A percentile compares a stretch with the other conserved stretches of the same genome.
These are phyloP conservation scores for Eragrostis tef DNA, from an alignment of 202 grass and related monocot genomes.

Conservation along the genomic window DNA sequence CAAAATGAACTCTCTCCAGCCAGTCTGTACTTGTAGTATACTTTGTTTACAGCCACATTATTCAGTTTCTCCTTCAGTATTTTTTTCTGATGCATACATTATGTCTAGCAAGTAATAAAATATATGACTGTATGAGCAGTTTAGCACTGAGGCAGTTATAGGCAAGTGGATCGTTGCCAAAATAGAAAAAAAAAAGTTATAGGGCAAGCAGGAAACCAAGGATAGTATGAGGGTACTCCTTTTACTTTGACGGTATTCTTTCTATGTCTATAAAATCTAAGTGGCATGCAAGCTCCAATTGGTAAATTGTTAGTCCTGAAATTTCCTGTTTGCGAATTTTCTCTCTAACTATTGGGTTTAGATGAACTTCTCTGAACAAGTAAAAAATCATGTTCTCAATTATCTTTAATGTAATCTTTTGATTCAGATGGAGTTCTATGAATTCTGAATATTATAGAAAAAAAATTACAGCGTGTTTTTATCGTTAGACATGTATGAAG, in stretches of 20 bases:
- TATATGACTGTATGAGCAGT: background rate
- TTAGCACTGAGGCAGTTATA: background rate
- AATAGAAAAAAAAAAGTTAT: no score
- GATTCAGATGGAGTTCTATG: background rate
- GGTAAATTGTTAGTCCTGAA: background rate
- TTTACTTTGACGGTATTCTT: background rate
- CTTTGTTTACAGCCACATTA: conserved; percentile 1
- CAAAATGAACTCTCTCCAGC: conserved; percentile 12
- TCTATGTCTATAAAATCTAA: background rate
- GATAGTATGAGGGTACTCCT: background rate
- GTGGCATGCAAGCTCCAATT: background rate
- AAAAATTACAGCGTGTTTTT: background rate
- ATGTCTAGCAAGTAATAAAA: background rate
- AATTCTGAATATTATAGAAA: background rate
- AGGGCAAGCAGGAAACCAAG: no score
- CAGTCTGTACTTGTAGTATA: background rate
- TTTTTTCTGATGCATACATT: background rate
- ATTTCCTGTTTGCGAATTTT: background rate
- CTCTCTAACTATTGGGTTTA: background rate
- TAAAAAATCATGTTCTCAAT: background rate
- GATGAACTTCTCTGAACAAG: background rate
- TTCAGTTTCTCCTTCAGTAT: conserved; percentile 7
- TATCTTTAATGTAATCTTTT: background rate
- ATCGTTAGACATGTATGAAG: background rate
- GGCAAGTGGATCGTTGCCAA: no score